Conservation (phyloP, 2,329 filamentous ascomycete genomes). For the Fonsecaea multimorphosa region DNA sequence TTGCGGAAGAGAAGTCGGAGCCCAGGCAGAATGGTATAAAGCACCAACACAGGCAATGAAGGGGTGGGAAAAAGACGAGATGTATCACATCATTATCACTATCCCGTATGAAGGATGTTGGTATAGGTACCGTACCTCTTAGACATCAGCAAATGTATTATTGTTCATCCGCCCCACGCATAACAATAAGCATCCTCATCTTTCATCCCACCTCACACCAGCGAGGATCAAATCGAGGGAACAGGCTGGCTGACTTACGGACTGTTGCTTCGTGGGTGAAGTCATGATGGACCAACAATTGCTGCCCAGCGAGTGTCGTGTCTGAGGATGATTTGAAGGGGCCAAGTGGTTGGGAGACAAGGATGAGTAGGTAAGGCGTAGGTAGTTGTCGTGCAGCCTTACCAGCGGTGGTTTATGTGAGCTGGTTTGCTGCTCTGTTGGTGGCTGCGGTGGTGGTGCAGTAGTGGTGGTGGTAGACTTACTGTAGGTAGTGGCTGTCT, state of each 20-base stretch:
- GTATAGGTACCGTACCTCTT: neutral
- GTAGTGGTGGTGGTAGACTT: neutral
- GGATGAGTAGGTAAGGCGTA: neutral
- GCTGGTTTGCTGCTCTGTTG: no score
- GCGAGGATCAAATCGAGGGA: neutral
- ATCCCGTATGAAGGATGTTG: neutral
- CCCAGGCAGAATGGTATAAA: constrained; percentile 25
- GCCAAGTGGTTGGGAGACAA: constrained; percentile 7
- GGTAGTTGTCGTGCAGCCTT: neutral
- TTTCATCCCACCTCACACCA: neutral
- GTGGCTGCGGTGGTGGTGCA: neutral
- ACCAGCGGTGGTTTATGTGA: neutral
- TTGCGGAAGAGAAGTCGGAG: constrained; percentile 26
- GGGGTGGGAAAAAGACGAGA: neutral
- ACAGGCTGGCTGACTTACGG: neutral
- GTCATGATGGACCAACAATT: neutral
- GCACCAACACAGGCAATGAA: neutral
- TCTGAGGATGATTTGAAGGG: constrained; percentile 8
- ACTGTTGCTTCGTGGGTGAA: neutral
- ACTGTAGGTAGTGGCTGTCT: neutral
- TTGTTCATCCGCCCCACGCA: neutral
- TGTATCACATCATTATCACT: constrained; percentile 11
- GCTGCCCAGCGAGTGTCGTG: constrained; percentile 3
- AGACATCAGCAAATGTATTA: neutral
- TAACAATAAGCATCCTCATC: neutral